A percentile compares a stretch with the other conserved stretches of the same genome.
Evolutionary conservation across 1,284 basidiomycete genomes (phyloP).

Genomic region (Pisolithus thermaeus): DNA sequence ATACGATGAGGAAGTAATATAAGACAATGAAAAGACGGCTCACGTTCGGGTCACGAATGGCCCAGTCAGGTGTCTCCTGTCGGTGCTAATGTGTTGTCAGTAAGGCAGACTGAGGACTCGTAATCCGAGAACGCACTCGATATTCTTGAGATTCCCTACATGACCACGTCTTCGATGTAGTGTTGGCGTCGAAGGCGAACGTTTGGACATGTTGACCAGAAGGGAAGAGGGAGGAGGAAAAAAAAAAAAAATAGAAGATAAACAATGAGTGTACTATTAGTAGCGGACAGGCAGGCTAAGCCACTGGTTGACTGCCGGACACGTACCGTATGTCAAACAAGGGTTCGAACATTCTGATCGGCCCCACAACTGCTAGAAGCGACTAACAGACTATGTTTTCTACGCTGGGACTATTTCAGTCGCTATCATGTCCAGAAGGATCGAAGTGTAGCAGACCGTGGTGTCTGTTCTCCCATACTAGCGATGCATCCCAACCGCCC

Average conservation of each 20-base stretch:
- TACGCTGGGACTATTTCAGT: conserved; percentile 50
- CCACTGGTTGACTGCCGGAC: too few species aligned
- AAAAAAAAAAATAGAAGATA: background rate
- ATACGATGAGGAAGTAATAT: background rate
- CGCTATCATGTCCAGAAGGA: conserved; percentile 57
- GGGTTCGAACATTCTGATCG: background rate
- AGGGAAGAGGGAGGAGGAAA: background rate
- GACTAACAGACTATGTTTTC: conserved; percentile 54
- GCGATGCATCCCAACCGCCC: conserved; percentile 30
- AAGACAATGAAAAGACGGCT: conserved; percentile 13
- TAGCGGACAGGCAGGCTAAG: too few species aligned
- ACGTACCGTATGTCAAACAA: background rate
- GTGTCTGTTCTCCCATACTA: conserved; percentile 63
- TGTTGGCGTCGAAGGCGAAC: conserved; percentile 1
- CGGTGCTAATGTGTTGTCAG: conserved; percentile 32
- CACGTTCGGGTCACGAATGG: conserved; percentile 61
- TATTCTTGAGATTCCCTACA: conserved; percentile 18
- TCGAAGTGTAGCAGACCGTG: conserved; percentile 40
- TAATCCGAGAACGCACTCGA: conserved; percentile 29
- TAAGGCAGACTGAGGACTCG: background rate
- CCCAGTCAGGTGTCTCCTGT: conserved; percentile 51
- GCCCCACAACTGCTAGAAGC: background rate
- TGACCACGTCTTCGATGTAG: conserved; percentile 13
- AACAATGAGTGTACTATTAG: background rate
- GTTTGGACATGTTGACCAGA: background rate